Base-by-base conservation (phyloP, 179 eudicot species). In the Heliamphora pulchella region DNA sequence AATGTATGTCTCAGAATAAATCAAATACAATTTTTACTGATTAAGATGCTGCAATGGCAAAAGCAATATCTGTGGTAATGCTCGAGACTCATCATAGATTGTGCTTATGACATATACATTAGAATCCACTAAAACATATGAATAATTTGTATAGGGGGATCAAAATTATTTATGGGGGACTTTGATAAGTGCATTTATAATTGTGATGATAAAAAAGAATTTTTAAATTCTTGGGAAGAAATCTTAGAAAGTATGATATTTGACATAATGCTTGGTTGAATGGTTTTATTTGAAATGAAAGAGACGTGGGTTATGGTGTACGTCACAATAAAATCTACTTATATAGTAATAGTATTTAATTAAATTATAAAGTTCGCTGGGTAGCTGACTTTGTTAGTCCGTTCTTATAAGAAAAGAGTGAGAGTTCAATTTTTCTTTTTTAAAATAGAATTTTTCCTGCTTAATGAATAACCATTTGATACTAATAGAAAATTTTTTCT, bases 1-100 rank as follows among this genome's bases (percentile, higher is more conserved):
- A 51, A 41, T 72, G 72, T 18, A 78, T 71, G 81, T 51, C 31
- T 4, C 63, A 57, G 55, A 85, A 68, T 71, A 20, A 64, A 4
- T 87, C 87, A 1, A 54, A 72, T 53, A 85, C 85, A 1, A 22
- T 87, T 66, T 78, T 83, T 53, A 87, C 81, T 7, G 68, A 83
- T 73, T 82, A 86, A 77, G 86, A 80, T 75, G 62, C 57, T 1
- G 73, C 84, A 11, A 85, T 82, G 79, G 77, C 76, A 1, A 82
- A 80, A 31, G 83, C 67, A 4, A 43, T 31, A 31, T 31, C 0
- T 0, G 31, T 31, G 31, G 31, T 31, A 31, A 31, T 31, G 31
- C 31, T 31, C 31, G 31, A 31, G 31, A 31, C 31, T 31, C 31
- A 31, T 31, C 31, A 31, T 31, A 31, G 31, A 31, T 31, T 31